phyloP scores from a whole-genome alignment of 345 rosid genomes.

The Passiflora organensis region DNA sequence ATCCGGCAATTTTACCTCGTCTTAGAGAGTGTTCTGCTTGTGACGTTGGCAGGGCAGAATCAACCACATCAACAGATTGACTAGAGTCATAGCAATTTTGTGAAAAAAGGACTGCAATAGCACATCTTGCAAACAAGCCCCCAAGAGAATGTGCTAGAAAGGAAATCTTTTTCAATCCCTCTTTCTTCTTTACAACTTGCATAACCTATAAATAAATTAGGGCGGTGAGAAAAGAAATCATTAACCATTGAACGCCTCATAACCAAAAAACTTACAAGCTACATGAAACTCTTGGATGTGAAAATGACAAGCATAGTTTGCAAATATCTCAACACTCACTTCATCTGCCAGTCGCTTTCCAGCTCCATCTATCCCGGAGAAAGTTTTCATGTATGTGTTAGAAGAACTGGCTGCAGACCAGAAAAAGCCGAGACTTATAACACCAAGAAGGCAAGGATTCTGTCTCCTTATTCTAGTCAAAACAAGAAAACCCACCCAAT shows the following conservation, averaged over 20 bases:
- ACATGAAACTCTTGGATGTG: neutral
- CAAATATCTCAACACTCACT: slow-evolving; percentile 40
- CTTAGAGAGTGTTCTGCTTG: slow-evolving; percentile 25
- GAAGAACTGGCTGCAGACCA: slow-evolving; percentile 73
- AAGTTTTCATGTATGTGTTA: slow-evolving; percentile 73
- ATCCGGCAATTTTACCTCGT: slow-evolving; percentile 72
- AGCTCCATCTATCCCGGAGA: slow-evolving; percentile 87
- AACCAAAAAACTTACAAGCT: slow-evolving; percentile 6
- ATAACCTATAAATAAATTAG: slow-evolving; percentile 41
- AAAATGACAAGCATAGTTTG: slow-evolving; percentile 5
- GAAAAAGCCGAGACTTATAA: neutral
- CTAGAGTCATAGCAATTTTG: slow-evolving; percentile 25
- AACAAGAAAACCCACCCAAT: too few relatives aligned
- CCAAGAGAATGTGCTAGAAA: slow-evolving; percentile 97
- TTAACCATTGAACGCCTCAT: slow-evolving; percentile 1
- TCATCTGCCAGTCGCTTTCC: slow-evolving; percentile 91
- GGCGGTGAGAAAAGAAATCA: slow-evolving; percentile 5
- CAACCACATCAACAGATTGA: slow-evolving; percentile 24
- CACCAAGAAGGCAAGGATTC: too few relatives aligned
- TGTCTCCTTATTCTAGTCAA: too few relatives aligned
- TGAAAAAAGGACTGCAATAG: slow-evolving; percentile 65
- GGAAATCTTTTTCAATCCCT: slow-evolving; percentile 73
- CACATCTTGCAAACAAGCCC: slow-evolving; percentile 93
- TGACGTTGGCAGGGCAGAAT: slow-evolving; percentile 26
- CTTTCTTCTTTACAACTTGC: slow-evolving; percentile 65